Evolutionary conservation across 2,329 filamentous ascomycete genomes (phyloP).

Genomic region (Neofusicoccum parvum): DNA sequence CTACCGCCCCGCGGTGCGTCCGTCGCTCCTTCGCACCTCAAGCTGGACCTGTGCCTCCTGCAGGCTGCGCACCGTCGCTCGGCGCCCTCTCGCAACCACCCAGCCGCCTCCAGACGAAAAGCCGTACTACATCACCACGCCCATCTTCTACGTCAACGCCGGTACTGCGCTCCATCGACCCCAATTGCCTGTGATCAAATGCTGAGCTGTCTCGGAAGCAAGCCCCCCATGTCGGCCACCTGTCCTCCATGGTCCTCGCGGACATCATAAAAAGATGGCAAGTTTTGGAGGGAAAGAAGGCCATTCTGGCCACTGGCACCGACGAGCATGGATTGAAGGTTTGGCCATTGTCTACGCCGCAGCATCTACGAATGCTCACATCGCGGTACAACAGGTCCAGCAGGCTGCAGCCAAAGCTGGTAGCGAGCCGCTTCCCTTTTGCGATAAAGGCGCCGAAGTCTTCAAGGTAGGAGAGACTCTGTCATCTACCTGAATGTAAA

Average conservation of each 20-base stretch:
- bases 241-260: slow-evolving; percentile 88
- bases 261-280: slow-evolving; percentile 95
- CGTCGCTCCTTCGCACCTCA: slow-evolving; percentile 27
- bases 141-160: slow-evolving; percentile 99
- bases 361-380: neutral
- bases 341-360: neutral
- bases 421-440: slow-evolving; percentile 78
- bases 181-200: neutral
- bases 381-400: slow-evolving; percentile 62
- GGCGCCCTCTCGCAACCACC: slow-evolving; percentile 20
- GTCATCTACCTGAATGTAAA: neutral
- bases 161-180: slow-evolving; percentile 53
- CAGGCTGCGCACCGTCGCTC: slow-evolving; percentile 25
- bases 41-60: slow-evolving; percentile 33
- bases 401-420: slow-evolving; percentile 74
- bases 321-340: slow-evolving; percentile 97
- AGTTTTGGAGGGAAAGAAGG: slow-evolving; percentile 68
- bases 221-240: slow-evolving; percentile 93
- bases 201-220: slow-evolving; percentile 38
- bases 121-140: slow-evolving; percentile 92
- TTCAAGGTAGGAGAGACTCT: slow-evolving; percentile 59
- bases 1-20: slow-evolving; percentile 26
- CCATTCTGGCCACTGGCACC: slow-evolving; percentile 84
- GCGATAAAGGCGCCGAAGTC: slow-evolving; percentile 77
- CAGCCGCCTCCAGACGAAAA: slow-evolving; percentile 54